phyloP scores from a whole-genome alignment of 805 yeast species.

The Cyberlindnera misumaiensis region DNA sequence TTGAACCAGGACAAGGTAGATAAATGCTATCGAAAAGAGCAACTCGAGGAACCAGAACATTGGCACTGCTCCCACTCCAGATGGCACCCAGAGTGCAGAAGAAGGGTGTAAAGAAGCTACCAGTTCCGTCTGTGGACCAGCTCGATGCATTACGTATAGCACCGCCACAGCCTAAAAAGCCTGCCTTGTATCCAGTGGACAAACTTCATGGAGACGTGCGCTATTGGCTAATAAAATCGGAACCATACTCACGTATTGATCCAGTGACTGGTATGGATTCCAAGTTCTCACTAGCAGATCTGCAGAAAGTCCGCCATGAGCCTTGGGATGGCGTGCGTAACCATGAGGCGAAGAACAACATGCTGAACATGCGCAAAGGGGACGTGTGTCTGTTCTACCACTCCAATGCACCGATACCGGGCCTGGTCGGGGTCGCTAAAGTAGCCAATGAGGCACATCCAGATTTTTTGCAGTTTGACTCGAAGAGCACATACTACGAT shows the following conservation, averaged over 20 bases:
- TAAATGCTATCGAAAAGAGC: too few relatives aligned
- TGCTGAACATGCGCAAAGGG: slow-evolving; percentile 39
- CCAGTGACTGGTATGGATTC: slow-evolving; percentile 41
- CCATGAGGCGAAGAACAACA: slow-evolving; percentile 47
- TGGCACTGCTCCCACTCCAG: neutral
- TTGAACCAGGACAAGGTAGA: too few relatives aligned
- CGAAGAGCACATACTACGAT: slow-evolving; percentile 40
- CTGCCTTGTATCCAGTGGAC: slow-evolving; percentile 27
- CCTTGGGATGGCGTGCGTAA: slow-evolving; percentile 61
- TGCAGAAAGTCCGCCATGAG: slow-evolving; percentile 31
- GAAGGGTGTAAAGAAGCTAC: neutral
- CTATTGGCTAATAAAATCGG: slow-evolving; percentile 53
- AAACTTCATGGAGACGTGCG: slow-evolving; percentile 22
- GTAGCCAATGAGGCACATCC: slow-evolving; percentile 32
- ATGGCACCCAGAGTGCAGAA: slow-evolving; percentile 2
- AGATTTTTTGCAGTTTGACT: slow-evolving; percentile 35
- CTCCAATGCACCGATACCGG: slow-evolving; percentile 49
- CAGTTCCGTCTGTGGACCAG: neutral
- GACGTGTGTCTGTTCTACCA: slow-evolving; percentile 48
- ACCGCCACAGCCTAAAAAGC: slow-evolving; percentile 26
- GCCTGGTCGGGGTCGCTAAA: slow-evolving; percentile 43
- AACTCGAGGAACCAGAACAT: too few relatives aligned
- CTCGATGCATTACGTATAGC: neutral
- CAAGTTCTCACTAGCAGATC: slow-evolving; percentile 38
- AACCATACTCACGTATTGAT: slow-evolving; percentile 43